Evolutionary conservation across 768 basidiomycete genomes (phyloP), one percentile per base, ranked within the genome.

Genomic region (Rhodotorula diobovata): DNA sequence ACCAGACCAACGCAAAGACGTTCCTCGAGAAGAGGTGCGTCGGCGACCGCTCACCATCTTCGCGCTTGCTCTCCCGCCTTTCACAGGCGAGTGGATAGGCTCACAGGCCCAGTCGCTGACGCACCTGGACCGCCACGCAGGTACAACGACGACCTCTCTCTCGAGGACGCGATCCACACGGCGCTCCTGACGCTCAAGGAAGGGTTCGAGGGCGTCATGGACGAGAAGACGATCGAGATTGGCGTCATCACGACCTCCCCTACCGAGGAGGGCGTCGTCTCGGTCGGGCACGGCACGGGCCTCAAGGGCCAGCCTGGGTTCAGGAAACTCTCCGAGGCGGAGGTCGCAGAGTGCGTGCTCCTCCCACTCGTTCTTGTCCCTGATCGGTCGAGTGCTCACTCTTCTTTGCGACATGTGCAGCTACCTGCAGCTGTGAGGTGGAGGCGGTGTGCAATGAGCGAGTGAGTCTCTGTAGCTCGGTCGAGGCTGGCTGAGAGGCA

Each of bases 141-240:
- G 25, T 66, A 66, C 46, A 66, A 66, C 48, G 65, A 97, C 82
- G 95, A 98, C 79, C 95, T 99, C 80, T 96, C 93, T 78, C 83
- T 98, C 68, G 95, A 97, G 82, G 96, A 97, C 80, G 96, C 95
- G 45, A 98, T 98, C 75, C 96, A 99, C 81, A 99, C 96, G 21
- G 96, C 96, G 45, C 86, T 99, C 39, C 82, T 99, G 75, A 99
- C 96, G 46, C 84, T 98, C 75, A 98, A 99, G 82, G 96, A 98
- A 82, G 94, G 96, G 8, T 99, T 98, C 78, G 96, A 99, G 81
- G 96, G 96, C n/a, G 91, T 97, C 80, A 97, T 99, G 95, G 97
- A 95, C 39, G 96, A 97, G 83, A 94, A 96, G 84, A 99, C 96
- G 57, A 96, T 99, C 79, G 96, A 99, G 83, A 92, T 99, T 62